phyloP scores from a whole-genome alignment of 2,329 filamentous ascomycete genomes.

The Hypomyces perniciosus region DNA sequence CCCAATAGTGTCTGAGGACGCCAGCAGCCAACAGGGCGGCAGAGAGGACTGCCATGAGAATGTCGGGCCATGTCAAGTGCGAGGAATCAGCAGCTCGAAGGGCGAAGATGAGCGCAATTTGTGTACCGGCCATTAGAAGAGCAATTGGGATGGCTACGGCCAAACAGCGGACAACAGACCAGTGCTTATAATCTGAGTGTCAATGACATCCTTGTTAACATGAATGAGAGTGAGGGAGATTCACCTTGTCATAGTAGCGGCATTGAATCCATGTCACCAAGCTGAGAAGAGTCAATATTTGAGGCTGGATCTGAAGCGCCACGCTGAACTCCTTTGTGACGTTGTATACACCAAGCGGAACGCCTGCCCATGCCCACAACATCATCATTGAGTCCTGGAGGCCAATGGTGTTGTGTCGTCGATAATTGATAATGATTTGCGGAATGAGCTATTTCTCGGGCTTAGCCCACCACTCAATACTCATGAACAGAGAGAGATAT shows the following conservation, averaged over 20 bases:
- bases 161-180: constrained; percentile 44
- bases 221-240: constrained; percentile 15
- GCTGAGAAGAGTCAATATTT: constrained; percentile 38
- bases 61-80: constrained; percentile 54
- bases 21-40: constrained; percentile 58
- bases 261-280: constrained; percentile 39
- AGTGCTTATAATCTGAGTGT: constrained; percentile 35
- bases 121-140: constrained; percentile 51
- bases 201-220: not conserved
- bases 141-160: constrained; percentile 46
- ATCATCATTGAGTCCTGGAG: constrained; percentile 68
- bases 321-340: constrained; percentile 37
- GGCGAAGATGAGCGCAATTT: constrained; percentile 54
- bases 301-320: constrained; percentile 37
- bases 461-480: not conserved
- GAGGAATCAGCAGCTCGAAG: constrained; percentile 39
- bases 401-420: constrained; percentile 58
- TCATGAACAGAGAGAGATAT: constrained; percentile 7
- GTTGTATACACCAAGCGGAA: constrained; percentile 54
- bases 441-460: constrained; percentile 49
- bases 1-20: constrained; percentile 62
- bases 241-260: constrained; percentile 35
- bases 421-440: constrained; percentile 63
- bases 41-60: constrained; percentile 60
- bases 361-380: constrained; percentile 61